These are phyloP conservation scores for Phascolomyces articulosus DNA, from an alignment of 371 early-diverging fungal species.

Conservation along the genomic window DNA sequence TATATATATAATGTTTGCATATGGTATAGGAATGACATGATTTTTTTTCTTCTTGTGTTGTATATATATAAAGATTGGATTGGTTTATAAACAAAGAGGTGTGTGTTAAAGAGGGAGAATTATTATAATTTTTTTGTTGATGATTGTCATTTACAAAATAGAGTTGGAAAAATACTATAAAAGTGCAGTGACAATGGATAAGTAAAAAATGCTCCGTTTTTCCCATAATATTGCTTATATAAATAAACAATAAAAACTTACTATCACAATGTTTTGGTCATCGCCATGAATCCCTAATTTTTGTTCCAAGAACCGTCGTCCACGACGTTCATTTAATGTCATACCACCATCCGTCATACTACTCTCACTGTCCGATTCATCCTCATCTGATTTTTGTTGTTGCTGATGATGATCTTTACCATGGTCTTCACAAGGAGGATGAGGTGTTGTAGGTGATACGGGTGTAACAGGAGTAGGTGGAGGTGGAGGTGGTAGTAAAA, in stretches of 20 bases:
- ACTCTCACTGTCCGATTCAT: conserved; percentile 8
- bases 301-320: conserved; percentile 36
- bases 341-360: conserved; percentile 30
- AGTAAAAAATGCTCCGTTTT: not conserved
- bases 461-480: not conserved
- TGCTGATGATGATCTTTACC: not conserved
- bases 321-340: conserved; percentile 33
- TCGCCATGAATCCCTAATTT: conserved; percentile 42
- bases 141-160: not conserved
- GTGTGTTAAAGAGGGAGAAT: not conserved
- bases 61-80: too few relatives aligned
- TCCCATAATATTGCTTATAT: too few relatives aligned
- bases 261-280: conserved; percentile 50
- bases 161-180: not conserved
- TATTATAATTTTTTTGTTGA: not conserved
- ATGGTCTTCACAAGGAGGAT: not conserved
- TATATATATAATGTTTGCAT: not conserved
- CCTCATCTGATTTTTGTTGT: conserved; percentile 1
- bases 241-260: conserved; percentile 18
- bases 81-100: not conserved
- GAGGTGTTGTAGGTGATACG: not conserved
- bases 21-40: not conserved
- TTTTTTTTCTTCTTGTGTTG: not conserved
- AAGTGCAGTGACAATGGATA: not conserved
- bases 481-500: not conserved